These are phyloP conservation scores for Melocanna baccifera DNA, from an alignment of 176 grass and related monocot species.

Conservation along the genomic window DNA sequence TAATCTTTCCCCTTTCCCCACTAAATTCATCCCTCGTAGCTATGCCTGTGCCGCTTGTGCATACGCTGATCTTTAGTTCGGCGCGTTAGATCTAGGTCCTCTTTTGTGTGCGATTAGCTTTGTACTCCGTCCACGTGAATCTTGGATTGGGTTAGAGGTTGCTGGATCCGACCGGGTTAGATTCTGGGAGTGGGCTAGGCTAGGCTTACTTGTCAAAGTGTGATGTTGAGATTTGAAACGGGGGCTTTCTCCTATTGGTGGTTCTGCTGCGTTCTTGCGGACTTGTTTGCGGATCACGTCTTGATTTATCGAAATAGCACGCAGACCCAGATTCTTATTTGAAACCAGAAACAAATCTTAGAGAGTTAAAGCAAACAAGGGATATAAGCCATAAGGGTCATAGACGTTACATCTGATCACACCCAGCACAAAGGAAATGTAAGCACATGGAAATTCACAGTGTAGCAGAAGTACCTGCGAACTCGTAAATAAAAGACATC, in stretches of 20 bases:
- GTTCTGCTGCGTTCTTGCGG: not conserved
- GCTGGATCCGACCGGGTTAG: not conserved
- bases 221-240: not conserved
- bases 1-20: not conserved
- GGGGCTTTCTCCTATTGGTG: not conserved
- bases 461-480: not conserved
- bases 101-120: not conserved
- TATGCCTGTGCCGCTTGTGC: not conserved
- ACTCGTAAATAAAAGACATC: not conserved
- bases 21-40: not conserved
- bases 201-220: not conserved
- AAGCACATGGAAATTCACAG: not conserved
- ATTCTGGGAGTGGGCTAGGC: not conserved
- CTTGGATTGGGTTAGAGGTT: not conserved
- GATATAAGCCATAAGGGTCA: not conserved
- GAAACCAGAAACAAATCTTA: not conserved
- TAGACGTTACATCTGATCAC: not conserved
- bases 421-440: not conserved
- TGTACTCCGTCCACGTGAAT: not conserved
- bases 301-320: not conserved
- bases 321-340: not conserved
- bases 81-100: conserved; percentile 17
- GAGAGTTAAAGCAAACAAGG: not conserved
- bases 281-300: too few relatives aligned
- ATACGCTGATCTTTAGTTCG: not conserved